These are phyloP conservation scores for Saksenaea oblongispora DNA, from an alignment of 371 early-diverging fungal genomes.

Conservation along the genomic window DNA sequence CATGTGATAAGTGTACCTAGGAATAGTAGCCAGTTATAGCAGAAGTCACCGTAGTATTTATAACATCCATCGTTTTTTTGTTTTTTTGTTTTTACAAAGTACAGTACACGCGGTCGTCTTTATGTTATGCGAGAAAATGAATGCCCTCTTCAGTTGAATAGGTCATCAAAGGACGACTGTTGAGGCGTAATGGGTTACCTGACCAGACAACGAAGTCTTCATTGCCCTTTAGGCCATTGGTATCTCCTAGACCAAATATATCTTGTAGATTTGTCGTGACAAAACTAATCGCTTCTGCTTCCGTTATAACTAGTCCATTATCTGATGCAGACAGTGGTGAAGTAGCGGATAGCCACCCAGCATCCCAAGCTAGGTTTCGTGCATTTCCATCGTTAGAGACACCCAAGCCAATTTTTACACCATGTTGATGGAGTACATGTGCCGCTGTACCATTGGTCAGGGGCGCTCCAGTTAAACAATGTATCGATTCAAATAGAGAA, in stretches of 20 bases:
- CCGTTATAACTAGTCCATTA: conserved; percentile 35
- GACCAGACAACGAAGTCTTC: conserved; percentile 48
- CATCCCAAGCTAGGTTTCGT: conserved; percentile 71
- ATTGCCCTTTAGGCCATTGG: not conserved
- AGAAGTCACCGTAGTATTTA: no score
- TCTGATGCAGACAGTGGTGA: conserved; percentile 22
- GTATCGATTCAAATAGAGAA: conserved; percentile 56
- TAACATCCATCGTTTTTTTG: no score
- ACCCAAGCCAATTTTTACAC: conserved; percentile 65
- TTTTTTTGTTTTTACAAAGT: no score
- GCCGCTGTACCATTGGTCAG: conserved; percentile 55
- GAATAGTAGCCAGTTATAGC: no score
- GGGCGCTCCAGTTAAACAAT: conserved; percentile 60
- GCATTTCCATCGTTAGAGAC: conserved; percentile 53
- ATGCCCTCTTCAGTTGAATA: conserved; percentile 10
- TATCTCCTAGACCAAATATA: conserved; percentile 43
- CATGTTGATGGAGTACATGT: conserved; percentile 54
- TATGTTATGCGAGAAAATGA: not conserved
- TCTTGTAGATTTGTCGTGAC: conserved; percentile 68
- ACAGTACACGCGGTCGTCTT: not conserved
- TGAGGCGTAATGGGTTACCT: conserved; percentile 52
- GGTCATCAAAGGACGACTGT: conserved; percentile 40
- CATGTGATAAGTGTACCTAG: no score
- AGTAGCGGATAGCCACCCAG: conserved; percentile 60
- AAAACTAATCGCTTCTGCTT: conserved; percentile 65